Evolutionary conservation across 2,329 filamentous ascomycete species (phyloP).

Genomic region (Exophiala lecanii-corni): DNA sequence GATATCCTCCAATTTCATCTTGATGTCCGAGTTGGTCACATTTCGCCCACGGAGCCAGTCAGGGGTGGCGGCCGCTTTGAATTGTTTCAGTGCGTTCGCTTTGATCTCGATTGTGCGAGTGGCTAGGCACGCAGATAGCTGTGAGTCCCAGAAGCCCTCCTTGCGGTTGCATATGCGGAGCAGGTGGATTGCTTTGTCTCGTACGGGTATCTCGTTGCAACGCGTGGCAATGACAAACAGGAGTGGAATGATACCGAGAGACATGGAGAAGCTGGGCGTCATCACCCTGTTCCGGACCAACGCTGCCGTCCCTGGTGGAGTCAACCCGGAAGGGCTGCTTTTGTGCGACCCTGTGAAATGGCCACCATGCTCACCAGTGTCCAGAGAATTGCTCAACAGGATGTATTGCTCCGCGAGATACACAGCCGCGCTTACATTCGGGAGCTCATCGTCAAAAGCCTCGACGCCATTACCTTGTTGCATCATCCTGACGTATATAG

Average conservation of each 20-base stretch:
- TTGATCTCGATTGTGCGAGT: conserved; percentile 13
- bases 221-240: conserved; percentile 64
- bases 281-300: not conserved
- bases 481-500: not conserved
- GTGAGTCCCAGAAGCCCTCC: conserved; percentile 63
- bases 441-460: not conserved
- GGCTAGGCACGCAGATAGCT: conserved; percentile 9
- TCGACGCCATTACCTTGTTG: not conserved
- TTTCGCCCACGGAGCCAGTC: not conserved
- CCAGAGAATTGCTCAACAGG: not conserved
- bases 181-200: conserved; percentile 58
- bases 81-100: conserved; percentile 1
- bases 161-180: conserved; percentile 56
- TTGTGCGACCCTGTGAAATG: not conserved
- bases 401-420: not conserved
- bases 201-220: conserved; percentile 54
- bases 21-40: not conserved
- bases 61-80: not conserved
- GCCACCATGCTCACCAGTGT: not conserved
- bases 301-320: not conserved
- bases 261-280: conserved; percentile 50
- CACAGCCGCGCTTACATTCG: not conserved
- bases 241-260: conserved; percentile 60
- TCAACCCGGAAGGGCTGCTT: not conserved
- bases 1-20: not conserved